A percentile compares a stretch with the other conserved stretches of the same genome.
phyloP scores from a whole-genome alignment of 225 moss, liverwort and hornwort species.

The Straminergon stramineum region DNA sequence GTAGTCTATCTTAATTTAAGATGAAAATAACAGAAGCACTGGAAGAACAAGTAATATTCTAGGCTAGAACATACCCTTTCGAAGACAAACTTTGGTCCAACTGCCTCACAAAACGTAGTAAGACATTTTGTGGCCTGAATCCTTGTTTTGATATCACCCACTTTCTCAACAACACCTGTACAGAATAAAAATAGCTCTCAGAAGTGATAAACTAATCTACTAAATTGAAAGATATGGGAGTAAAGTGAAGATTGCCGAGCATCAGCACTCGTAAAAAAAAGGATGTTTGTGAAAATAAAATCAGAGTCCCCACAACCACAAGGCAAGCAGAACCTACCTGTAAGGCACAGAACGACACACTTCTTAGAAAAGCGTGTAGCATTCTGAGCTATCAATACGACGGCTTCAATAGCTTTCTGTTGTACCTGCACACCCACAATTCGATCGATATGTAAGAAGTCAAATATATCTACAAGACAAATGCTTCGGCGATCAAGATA shows the following conservation, averaged over 20 bases:
- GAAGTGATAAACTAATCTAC: background rate
- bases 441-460: background rate
- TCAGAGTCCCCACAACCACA: background rate
- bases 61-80: constrained; percentile 32
- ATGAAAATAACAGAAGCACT: background rate
- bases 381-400: constrained; percentile 55
- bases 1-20: background rate
- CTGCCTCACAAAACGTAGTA: constrained; percentile 86
- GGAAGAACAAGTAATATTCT: background rate
- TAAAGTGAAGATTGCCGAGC: background rate
- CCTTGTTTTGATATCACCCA: constrained; percentile 79
- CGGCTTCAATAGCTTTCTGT: constrained; percentile 82
- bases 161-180: constrained; percentile 78
- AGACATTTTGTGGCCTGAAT: constrained; percentile 82
- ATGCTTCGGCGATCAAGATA: background rate
- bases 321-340: constrained; percentile 13
- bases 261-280: background rate
- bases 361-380: constrained; percentile 75
- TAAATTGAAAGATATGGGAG: background rate
- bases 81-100: constrained; percentile 79
- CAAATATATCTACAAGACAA: background rate
- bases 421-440: constrained; percentile 49
- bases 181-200: background rate
- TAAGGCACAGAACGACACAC: constrained; percentile 73
- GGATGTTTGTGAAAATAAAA: background rate